These are phyloP conservation scores for Limonium bicolor DNA, from an alignment of 148 eudicot species.

Conservation along the genomic window DNA sequence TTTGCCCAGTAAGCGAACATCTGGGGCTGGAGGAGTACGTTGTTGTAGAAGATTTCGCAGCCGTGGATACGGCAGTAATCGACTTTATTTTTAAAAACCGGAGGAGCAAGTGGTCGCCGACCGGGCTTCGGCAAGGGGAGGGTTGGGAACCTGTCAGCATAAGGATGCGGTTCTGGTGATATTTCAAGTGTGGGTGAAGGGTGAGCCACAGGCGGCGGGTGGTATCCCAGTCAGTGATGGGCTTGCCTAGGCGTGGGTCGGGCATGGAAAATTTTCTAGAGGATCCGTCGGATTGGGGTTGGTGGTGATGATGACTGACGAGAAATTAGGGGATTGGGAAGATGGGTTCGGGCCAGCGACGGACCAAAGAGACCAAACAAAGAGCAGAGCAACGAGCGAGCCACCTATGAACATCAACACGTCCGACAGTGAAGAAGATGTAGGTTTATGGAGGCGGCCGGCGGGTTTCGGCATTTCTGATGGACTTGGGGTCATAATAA, in stretches of 20 bases:
- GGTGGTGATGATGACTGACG: neutral
- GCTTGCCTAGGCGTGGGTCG: no score
- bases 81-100: slow-evolving; percentile 76
- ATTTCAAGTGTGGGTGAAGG: slow-evolving; percentile 25
- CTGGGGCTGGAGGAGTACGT: slow-evolving; percentile 41
- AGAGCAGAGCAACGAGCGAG: slow-evolving; percentile 24
- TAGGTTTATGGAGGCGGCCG: no score
- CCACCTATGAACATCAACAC: no score
- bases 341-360: slow-evolving; percentile 14
- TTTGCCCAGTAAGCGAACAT: slow-evolving; percentile 80
- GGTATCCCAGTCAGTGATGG: slow-evolving; percentile 53
- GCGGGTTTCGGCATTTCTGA: no score
- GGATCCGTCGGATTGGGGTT: slow-evolving; percentile 2
- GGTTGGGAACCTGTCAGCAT: slow-evolving; percentile 79
- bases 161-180: slow-evolving; percentile 23
- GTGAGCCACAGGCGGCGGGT: slow-evolving; percentile 50
- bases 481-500: no score
- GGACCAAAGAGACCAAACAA: slow-evolving; percentile 44
- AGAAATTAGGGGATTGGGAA: slow-evolving; percentile 4
- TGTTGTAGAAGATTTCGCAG: slow-evolving; percentile 69
- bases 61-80: slow-evolving; percentile 85
- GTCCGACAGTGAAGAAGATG: no score
- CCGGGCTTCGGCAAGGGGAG: slow-evolving; percentile 48
- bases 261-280: no score
- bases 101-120: slow-evolving; percentile 57